Conservation (phyloP, 2,329 filamentous ascomycete species). For the Catunica adiposa region DNA sequence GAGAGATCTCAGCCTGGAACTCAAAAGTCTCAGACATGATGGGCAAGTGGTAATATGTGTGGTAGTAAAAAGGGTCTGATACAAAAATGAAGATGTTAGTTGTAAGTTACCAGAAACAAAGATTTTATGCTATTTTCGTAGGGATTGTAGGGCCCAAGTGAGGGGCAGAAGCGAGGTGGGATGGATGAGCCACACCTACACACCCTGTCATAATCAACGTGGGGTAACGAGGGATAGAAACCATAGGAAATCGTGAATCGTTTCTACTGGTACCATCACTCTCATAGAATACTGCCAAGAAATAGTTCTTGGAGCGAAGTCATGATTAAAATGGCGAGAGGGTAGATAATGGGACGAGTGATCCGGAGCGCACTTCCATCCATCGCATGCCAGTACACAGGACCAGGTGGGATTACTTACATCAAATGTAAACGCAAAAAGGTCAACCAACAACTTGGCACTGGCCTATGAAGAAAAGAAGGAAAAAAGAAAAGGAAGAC, state of each 20-base stretch:
- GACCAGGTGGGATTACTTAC: conserved; percentile 11
- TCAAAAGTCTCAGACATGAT: conserved; percentile 67
- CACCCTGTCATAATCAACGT: neutral
- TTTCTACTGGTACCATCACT: too few species aligned
- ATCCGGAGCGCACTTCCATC: too few species aligned
- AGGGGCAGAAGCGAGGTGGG: conserved; percentile 7
- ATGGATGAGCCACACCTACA: conserved; percentile 4
- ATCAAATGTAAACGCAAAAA: conserved; percentile 14
- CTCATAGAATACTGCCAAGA: too few species aligned
- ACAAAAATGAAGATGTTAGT: neutral
- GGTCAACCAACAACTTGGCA: conserved; percentile 13
- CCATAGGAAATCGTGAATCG: neutral
- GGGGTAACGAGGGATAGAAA: neutral
- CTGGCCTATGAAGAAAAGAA: conserved; percentile 13
- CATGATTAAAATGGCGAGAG: too few species aligned
- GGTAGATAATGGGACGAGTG: too few species aligned
- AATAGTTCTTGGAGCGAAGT: too few species aligned
- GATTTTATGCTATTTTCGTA: neutral
- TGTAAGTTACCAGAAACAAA: conserved; percentile 1
- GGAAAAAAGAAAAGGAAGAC: conserved; percentile 8
- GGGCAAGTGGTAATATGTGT: conserved; percentile 9
- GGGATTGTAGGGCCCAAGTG: conserved; percentile 1
- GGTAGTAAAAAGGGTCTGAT: conserved; percentile 4
- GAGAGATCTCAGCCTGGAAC: conserved; percentile 99
- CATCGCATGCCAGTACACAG: neutral